Percentiles rank a stretch among this genome's conserved stretches.
Conservation (phyloP, 2,329 filamentous ascomycete genomes). For the Cercospora sojina region DNA sequence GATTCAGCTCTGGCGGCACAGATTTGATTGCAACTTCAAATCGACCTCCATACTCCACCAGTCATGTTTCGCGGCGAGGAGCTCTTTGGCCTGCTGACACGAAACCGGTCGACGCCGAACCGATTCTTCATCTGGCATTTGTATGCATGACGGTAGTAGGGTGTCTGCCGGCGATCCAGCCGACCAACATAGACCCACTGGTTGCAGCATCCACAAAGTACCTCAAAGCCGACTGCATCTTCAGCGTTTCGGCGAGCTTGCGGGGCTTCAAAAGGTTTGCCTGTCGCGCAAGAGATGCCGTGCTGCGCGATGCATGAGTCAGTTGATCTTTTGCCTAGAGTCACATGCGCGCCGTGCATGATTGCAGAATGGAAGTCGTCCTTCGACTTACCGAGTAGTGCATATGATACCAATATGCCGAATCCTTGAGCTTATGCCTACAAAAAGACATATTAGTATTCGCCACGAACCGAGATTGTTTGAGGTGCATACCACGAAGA, state of each 20-base stretch:
- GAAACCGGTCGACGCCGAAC: constrained; percentile 1
- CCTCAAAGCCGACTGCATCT: constrained; percentile 79
- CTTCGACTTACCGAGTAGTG: constrained; percentile 61
- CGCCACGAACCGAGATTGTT: not conserved
- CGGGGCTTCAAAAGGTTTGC: constrained; percentile 74
- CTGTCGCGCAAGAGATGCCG: constrained; percentile 61
- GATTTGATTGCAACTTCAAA: not conserved
- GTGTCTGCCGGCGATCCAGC: constrained; percentile 89
- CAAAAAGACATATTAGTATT: not conserved
- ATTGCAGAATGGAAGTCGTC: not conserved
- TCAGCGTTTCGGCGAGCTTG: constrained; percentile 74
- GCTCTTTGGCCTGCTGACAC: constrained; percentile 14
- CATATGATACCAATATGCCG: constrained; percentile 82
- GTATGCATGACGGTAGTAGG: constrained; percentile 87
- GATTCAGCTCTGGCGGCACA: not conserved
- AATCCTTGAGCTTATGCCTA: constrained; percentile 76
- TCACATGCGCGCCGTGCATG: constrained; percentile 55
- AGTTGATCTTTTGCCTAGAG: constrained; percentile 54
- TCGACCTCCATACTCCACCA: not conserved
- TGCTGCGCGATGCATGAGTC: not conserved
- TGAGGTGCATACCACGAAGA: constrained; percentile 63
- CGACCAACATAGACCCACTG: constrained; percentile 80
- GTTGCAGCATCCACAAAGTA: constrained; percentile 71
- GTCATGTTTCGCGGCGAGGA: constrained; percentile 16
- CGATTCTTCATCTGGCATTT: constrained; percentile 50